phyloP scores from a whole-genome alignment of 2,329 filamentous ascomycete genomes.

The Tolypocladium ophioglossoides region DNA sequence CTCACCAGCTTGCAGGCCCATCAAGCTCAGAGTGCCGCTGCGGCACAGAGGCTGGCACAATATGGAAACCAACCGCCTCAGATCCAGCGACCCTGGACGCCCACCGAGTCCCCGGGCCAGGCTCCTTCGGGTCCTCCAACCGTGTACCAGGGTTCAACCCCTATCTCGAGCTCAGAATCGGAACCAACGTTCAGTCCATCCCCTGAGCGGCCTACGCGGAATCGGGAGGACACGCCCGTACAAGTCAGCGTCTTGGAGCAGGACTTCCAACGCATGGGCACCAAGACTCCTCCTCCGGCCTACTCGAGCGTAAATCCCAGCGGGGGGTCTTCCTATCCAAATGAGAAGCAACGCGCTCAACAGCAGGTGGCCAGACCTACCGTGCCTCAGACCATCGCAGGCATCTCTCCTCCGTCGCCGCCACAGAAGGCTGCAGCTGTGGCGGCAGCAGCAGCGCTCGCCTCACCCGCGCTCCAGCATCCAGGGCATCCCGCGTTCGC shows the following conservation, averaged over 20 bases:
- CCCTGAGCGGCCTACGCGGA: conserved; percentile 25
- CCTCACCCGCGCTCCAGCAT: conserved; percentile 41
- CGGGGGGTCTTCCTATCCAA: conserved; percentile 53
- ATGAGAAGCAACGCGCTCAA: conserved; percentile 60
- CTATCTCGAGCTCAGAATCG: conserved; percentile 44
- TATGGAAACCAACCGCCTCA: conserved; percentile 44
- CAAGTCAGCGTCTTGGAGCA: conserved; percentile 69
- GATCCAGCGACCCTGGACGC: conserved; percentile 69
- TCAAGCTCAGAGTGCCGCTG: conserved; percentile 61
- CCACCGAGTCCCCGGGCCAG: conserved; percentile 78
- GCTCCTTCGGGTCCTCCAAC: conserved; percentile 84
- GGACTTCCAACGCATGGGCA: conserved; percentile 74
- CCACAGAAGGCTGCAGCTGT: conserved; percentile 16
- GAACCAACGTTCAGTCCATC: conserved; percentile 31
- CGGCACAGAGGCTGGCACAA: conserved; percentile 69
- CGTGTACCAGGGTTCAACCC: conserved; percentile 78
- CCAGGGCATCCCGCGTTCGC: conserved; percentile 82
- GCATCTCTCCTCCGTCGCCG: conserved; percentile 15
- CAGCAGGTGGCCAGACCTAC: conserved; percentile 9
- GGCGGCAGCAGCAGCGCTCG: conserved; percentile 18
- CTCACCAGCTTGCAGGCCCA: conserved; percentile 60
- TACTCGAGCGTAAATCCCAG: conserved; percentile 67
- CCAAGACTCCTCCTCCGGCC: conserved; percentile 83
- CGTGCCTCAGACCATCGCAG: conserved; percentile 13
- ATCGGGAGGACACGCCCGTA: conserved; percentile 24